A percentile compares a stretch with the other conserved stretches of the same genome.
Evolutionary conservation across 2,329 filamentous ascomycete species (phyloP).

Genomic region (Dactylonectria estremocensis): DNA sequence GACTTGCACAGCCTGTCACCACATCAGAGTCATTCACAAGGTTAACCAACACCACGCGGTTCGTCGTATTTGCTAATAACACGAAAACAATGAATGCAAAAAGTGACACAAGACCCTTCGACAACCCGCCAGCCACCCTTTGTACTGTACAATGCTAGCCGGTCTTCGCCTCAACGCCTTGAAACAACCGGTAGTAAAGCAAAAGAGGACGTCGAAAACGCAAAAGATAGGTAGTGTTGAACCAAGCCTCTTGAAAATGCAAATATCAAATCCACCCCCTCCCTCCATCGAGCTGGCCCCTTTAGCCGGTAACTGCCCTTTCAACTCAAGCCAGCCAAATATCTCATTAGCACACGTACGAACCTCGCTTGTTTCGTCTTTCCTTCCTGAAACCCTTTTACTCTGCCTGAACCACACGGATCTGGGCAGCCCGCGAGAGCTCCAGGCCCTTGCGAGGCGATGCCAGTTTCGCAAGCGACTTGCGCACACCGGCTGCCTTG

Average conservation of each 20-base stretch:
- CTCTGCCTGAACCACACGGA: constrained; percentile 40
- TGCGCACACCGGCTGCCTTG: constrained; percentile 25
- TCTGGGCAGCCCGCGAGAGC: constrained; percentile 39
- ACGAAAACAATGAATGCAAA: constrained; percentile 22
- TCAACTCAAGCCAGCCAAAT: not conserved
- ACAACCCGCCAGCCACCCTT: constrained; percentile 21
- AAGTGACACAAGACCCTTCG: constrained; percentile 3
- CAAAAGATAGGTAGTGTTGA: constrained; percentile 17
- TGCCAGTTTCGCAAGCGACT: constrained; percentile 26
- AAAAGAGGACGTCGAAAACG: constrained; percentile 10
- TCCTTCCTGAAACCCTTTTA: not conserved
- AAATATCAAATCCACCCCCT: not conserved
- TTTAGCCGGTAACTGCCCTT: not conserved
- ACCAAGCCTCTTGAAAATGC: constrained; percentile 1
- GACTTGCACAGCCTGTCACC: not conserved
- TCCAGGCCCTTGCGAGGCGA: constrained; percentile 43
- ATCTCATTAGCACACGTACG: not conserved
- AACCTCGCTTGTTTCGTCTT: not conserved
- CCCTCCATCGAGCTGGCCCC: not conserved
- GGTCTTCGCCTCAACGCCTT: constrained; percentile 29
- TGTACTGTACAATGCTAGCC: constrained; percentile 33
- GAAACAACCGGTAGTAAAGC: constrained; percentile 10
- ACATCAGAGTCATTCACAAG: not conserved
- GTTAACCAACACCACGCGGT: constrained; percentile 11
- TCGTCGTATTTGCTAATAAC: constrained; percentile 28